Evolutionary conservation across 1,139 yeast species (phyloP).

Genomic region (Taphrina populina): DNA sequence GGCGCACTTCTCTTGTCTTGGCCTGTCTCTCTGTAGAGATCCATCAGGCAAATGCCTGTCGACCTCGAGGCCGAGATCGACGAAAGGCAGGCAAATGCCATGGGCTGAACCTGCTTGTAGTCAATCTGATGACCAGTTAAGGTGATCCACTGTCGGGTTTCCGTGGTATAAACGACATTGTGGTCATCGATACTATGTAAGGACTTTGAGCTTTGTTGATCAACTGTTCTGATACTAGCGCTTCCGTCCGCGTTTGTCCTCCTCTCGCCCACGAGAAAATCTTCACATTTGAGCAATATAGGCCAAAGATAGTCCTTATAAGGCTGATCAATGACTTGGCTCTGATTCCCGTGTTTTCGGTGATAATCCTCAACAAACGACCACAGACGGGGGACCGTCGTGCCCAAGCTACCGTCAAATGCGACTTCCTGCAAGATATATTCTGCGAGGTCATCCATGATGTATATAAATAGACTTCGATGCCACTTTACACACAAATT

Average conservation of each 20-base stretch:
- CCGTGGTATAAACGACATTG: slow-evolving; percentile 8
- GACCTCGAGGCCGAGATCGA: slow-evolving; percentile 6
- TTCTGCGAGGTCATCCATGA: slow-evolving; percentile 24
- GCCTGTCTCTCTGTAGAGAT: slow-evolving; percentile 7
- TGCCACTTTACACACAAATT: too few species aligned
- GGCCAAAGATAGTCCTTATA: slow-evolving; percentile 16
- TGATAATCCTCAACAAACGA: neutral
- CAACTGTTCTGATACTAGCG: neutral
- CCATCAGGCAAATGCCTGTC: slow-evolving; percentile 13
- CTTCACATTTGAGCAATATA: neutral
- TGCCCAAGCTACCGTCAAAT: slow-evolving; percentile 12
- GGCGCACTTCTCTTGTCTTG: slow-evolving; percentile 33
- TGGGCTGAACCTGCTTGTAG: slow-evolving; percentile 12
- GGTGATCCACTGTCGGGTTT: slow-evolving; percentile 19
- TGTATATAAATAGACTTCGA: too few species aligned
- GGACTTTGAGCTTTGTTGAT: neutral
- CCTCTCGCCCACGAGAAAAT: neutral
- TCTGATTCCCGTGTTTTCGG: neutral
- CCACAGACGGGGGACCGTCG: slow-evolving; percentile 2
- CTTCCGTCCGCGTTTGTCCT: neutral
- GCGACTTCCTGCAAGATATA: slow-evolving; percentile 25
- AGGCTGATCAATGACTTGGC: slow-evolving; percentile 5
- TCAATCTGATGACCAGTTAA: slow-evolving; percentile 23
- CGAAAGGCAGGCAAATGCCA: slow-evolving; percentile 14
- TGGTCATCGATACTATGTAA: neutral